Percentiles rank a stretch among this genome's conserved stretches.
phyloP scores from a whole-genome alignment of 2,329 filamentous ascomycete species.

The Penicillium oxalicum region DNA sequence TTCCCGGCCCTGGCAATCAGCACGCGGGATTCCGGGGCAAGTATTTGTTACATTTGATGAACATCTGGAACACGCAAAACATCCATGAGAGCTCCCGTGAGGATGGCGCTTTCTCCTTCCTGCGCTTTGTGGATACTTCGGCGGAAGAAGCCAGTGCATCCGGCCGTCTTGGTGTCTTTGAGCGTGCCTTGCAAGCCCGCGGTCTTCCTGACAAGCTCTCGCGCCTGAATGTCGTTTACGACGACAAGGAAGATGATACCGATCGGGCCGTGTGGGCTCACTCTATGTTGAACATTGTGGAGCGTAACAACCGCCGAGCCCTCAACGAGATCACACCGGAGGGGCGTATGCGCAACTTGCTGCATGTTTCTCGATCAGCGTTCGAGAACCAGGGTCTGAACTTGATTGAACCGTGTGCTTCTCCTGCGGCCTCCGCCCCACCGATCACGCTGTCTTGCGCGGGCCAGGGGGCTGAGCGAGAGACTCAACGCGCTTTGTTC shows the following conservation, averaged over 20 bases:
- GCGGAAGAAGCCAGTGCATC: slow-evolving; percentile 64
- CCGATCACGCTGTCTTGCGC: slow-evolving; percentile 76
- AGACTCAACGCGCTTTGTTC: slow-evolving; percentile 68
- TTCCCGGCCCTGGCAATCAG: slow-evolving; percentile 66
- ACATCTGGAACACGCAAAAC: slow-evolving; percentile 80
- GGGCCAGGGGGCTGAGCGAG: slow-evolving; percentile 57
- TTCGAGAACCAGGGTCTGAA: slow-evolving; percentile 67
- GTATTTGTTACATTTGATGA: slow-evolving; percentile 75
- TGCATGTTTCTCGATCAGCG: slow-evolving; percentile 66
- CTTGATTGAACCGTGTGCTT: slow-evolving; percentile 72
- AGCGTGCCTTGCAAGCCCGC: slow-evolving; percentile 61
- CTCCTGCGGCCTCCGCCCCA: slow-evolving; percentile 74
- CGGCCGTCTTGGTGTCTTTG: slow-evolving; percentile 65
- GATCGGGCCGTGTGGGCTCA: slow-evolving; percentile 65
- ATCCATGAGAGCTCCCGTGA: slow-evolving; percentile 58
- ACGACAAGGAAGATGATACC: slow-evolving; percentile 52
- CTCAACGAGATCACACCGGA: slow-evolving; percentile 65
- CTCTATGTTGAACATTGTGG: slow-evolving; percentile 73
- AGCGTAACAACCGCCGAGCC: slow-evolving; percentile 60
- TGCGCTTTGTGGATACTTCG: slow-evolving; percentile 77
- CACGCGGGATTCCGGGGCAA: slow-evolving; percentile 74
- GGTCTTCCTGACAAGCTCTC: slow-evolving; percentile 53
- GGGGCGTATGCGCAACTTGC: slow-evolving; percentile 65
- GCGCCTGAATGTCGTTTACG: slow-evolving; percentile 63
- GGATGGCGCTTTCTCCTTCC: slow-evolving; percentile 73